These are phyloP conservation scores for Anthoceros angustus DNA, from an alignment of 225 moss, liverwort and hornwort species.

Conservation along the genomic window DNA sequence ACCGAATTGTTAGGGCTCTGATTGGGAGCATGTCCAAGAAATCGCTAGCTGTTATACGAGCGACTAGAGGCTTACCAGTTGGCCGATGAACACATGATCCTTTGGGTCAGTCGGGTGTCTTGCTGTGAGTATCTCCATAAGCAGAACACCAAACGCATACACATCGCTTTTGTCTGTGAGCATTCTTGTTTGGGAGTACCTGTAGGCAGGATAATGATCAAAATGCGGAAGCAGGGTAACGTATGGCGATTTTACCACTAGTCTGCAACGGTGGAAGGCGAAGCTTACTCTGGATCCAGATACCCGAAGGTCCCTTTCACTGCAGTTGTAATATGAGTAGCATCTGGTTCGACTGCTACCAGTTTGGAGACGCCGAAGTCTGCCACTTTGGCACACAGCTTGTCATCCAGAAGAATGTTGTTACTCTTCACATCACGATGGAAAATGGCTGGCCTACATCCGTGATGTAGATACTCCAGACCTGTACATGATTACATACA, in stretches of 20 bases:
- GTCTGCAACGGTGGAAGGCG: neutral
- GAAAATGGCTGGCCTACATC: slow-evolving; percentile 34
- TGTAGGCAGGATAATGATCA: slow-evolving; percentile 11
- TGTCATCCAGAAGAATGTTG: slow-evolving; percentile 47
- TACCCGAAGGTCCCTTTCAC: slow-evolving; percentile 35
- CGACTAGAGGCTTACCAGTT: slow-evolving; percentile 11
- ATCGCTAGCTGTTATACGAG: neutral
- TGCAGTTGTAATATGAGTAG: slow-evolving; percentile 21
- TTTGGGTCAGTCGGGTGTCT: slow-evolving; percentile 11
- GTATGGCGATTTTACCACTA: neutral
- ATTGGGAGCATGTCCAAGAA: neutral
- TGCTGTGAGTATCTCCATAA: slow-evolving; percentile 29
- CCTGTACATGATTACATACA: slow-evolving; percentile 14
- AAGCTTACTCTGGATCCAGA: slow-evolving; percentile 40
- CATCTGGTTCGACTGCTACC: slow-evolving; percentile 12
- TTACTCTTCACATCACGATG: slow-evolving; percentile 40
- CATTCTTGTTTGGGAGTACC: slow-evolving; percentile 21
- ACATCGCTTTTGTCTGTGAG: slow-evolving; percentile 47
- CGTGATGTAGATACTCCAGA: slow-evolving; percentile 40
- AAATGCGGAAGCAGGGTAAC: neutral
- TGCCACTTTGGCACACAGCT: slow-evolving; percentile 31
- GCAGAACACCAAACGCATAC: slow-evolving; percentile 37
- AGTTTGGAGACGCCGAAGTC: slow-evolving; percentile 50
- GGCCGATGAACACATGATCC: slow-evolving; percentile 7
- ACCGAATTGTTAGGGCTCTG: neutral